phyloP scores from a whole-genome alignment of 2,329 filamentous ascomycete genomes.

The Epichloe hybrida region DNA sequence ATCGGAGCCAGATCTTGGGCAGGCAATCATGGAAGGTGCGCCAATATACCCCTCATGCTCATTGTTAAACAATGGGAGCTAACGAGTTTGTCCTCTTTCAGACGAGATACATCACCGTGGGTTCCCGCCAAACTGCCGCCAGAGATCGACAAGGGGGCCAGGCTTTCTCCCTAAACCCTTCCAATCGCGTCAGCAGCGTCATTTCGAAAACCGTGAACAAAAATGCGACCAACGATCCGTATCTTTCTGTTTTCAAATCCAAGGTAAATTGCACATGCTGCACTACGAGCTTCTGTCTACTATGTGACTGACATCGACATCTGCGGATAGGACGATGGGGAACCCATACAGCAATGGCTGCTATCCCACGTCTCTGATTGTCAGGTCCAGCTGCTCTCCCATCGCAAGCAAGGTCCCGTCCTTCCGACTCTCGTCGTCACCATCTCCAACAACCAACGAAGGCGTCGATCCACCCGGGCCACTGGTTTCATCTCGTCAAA shows the following conservation, averaged over 20 bases:
- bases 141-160: conserved; percentile 24
- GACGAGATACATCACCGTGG: conserved; percentile 47
- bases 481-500: conserved; percentile 37
- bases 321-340: conserved; percentile 31
- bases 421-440: conserved; percentile 46
- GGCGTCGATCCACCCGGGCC: conserved; percentile 50
- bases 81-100: conserved; percentile 15
- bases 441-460: conserved; percentile 47
- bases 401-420: conserved; percentile 47
- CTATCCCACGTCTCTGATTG: conserved; percentile 40
- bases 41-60: background rate
- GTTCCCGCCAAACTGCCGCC: conserved; percentile 19
- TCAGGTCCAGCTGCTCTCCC: conserved; percentile 43
- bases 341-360: conserved; percentile 40
- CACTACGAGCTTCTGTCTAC: background rate
- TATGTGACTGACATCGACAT: background rate
- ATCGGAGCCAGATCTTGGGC: conserved; percentile 36
- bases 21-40: conserved; percentile 39
- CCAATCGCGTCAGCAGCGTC: conserved; percentile 24
- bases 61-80: conserved; percentile 1
- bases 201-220: conserved; percentile 23
- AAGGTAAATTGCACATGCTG: conserved; percentile 27
- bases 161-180: conserved; percentile 26
- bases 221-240: conserved; percentile 27
- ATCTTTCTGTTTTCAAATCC: conserved; percentile 41